Percentiles rank a stretch among this genome's conserved stretches.
Evolutionary conservation across 2,329 filamentous ascomycete genomes (phyloP).

Genomic region (Fusarium armeniacum): DNA sequence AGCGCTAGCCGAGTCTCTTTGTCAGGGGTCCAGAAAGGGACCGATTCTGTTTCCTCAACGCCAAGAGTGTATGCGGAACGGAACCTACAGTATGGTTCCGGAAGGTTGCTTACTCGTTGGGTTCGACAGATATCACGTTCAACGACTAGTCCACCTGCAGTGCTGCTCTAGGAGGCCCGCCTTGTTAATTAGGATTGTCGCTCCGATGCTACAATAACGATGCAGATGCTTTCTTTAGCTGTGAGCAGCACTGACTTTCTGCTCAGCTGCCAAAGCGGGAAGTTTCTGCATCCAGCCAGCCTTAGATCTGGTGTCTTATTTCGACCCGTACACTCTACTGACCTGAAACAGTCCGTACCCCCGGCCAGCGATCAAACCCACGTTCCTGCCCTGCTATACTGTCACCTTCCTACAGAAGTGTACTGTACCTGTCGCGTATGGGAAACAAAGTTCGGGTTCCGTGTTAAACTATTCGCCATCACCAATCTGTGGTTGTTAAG

Average conservation of each 20-base stretch:
- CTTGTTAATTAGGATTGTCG: constrained; percentile 15
- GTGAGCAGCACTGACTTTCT: constrained; percentile 15
- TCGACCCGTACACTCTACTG: constrained; percentile 30
- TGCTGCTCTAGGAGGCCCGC: constrained; percentile 14
- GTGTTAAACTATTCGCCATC: constrained; percentile 26
- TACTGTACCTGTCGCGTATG: constrained; percentile 13
- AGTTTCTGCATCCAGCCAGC: constrained; percentile 25
- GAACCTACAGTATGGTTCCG: constrained; percentile 4
- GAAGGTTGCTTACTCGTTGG: constrained; percentile 14
- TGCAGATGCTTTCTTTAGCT: constrained; percentile 10
- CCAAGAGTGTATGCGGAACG: not conserved
- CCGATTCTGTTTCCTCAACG: constrained; percentile 21
- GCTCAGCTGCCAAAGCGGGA: constrained; percentile 11
- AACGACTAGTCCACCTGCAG: not conserved
- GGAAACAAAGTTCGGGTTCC: constrained; percentile 25
- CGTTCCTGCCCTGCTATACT: constrained; percentile 16
- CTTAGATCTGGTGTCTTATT: constrained; percentile 38
- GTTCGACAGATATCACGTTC: constrained; percentile 9
- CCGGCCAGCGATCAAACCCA: constrained; percentile 35
- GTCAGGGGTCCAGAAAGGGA: constrained; percentile 31
- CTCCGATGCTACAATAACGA: constrained; percentile 8
- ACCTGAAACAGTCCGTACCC: constrained; percentile 42
- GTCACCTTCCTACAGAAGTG: constrained; percentile 21
- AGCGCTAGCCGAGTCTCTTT: constrained; percentile 35
- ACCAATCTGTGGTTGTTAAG: constrained; percentile 18